Base-by-base conservation (phyloP, 345 rosid genomes). In the Murraya koenigii region DNA sequence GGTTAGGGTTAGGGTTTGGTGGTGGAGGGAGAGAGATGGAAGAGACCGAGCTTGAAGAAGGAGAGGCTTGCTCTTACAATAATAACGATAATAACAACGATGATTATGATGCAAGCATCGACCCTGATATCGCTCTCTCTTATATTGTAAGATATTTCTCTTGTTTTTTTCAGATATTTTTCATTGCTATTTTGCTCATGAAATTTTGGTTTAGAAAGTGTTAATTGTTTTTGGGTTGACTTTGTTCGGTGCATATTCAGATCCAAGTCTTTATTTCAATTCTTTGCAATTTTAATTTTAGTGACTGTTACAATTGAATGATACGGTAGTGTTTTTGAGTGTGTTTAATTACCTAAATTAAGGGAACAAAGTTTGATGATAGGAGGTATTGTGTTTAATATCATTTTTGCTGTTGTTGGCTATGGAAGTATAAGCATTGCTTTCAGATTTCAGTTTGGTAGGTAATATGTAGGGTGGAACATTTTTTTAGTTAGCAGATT, bases 61-160 rank as follows among this genome's bases (percentile, higher is more conserved):
- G 94, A 78, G 94, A 90, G 78, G 94, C 94, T 78, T 90, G 85
- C 84, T 87, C 89, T 25, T 88, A 87, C 74, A 82, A 85, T 80
- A 82, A 82, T 73, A 79, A 86, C 63, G 78, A 86, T 78, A 82
- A 82, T 77, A 79, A 84, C 58, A 75, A 86, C 83, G 86, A 83
- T 71, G 88, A 88, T 78, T 84, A 80, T 76, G 82, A 73, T 82
- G 84, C 83, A 59, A 77, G 69, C 82, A 56, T 90, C 47, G 98
- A 91, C 93, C 95, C 91, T 39, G 97, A 90, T 84, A 76, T 76
- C 81, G 90, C 85, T 85, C 93, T 90, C 82, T 85, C 97, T 80
- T 94, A 94, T 88, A 84, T 94, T 75, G 98, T 94, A 87, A 86
- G 95, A 32, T 78, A 56, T 73, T 68, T 52, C 19, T 22, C 68